Conservation (phyloP, 2,329 filamentous ascomycete genomes). For the Zarea fungicola region DNA sequence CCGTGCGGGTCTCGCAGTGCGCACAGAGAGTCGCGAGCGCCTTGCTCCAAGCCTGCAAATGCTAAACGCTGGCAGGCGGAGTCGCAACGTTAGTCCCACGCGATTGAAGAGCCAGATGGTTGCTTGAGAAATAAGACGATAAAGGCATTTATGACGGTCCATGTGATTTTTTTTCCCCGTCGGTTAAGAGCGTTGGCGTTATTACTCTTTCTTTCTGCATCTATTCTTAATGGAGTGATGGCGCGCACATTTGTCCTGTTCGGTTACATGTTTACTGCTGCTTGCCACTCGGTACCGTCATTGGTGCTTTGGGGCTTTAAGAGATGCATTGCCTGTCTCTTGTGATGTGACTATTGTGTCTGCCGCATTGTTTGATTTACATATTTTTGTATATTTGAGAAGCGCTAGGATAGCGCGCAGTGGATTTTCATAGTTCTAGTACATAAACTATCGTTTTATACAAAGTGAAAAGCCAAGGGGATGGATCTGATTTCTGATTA, state of each 20-base stretch:
- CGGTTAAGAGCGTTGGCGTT: conserved; percentile 7
- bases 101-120: conserved; percentile 54
- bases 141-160: neutral
- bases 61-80: conserved; percentile 52
- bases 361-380: neutral
- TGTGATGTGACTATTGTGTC: neutral
- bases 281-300: no score
- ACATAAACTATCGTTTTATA: conserved; percentile 6
- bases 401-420: neutral
- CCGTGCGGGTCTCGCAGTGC: conserved; percentile 67
- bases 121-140: neutral
- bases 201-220: neutral
- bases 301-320: no score
- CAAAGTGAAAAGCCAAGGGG: neutral
- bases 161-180: conserved; percentile 1
- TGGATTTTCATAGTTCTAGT: neutral
- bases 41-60: conserved; percentile 53
- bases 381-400: conserved; percentile 1
- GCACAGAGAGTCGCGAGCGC: conserved; percentile 83
- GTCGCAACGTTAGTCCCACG: conserved; percentile 53
- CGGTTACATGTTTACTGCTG: no score
- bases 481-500: no score
- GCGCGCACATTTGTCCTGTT: neutral
- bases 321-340: neutral
- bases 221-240: neutral